These are phyloP conservation scores for Cytospora piceae DNA, from an alignment of 2,329 filamentous ascomycete species.

Conservation along the genomic window DNA sequence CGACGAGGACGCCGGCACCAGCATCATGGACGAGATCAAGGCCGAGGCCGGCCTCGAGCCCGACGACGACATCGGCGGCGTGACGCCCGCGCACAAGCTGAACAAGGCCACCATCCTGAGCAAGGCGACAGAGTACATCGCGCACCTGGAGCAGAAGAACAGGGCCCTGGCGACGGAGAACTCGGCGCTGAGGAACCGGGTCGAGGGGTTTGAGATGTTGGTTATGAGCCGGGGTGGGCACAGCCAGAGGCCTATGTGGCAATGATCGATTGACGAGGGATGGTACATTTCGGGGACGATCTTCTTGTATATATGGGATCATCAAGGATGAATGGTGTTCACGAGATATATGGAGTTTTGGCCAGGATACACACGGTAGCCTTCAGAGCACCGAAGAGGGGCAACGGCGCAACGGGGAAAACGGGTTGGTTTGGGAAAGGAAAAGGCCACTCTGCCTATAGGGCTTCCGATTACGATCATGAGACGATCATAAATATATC, in stretches of 20 bases:
- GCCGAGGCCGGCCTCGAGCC: conserved; percentile 46
- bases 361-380: not conserved
- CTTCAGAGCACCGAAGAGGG: not conserved
- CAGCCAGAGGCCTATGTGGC: conserved; percentile 20
- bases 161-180: conserved; percentile 50
- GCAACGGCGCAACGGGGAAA: not conserved
- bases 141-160: conserved; percentile 40
- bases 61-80: conserved; percentile 41
- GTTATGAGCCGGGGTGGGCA: conserved; percentile 35
- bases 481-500: not conserved
- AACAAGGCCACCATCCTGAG: conserved; percentile 49
- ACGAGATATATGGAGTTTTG: not conserved
- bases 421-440: not conserved
- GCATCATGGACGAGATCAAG: conserved; percentile 36
- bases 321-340: not conserved
- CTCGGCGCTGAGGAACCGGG: conserved; percentile 45
- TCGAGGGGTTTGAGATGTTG: conserved; percentile 40
- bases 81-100: conserved; percentile 45
- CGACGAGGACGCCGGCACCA: conserved; percentile 37
- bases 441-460: not conserved
- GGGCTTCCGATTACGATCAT: not conserved
- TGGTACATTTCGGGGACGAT: not conserved
- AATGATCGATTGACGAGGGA: not conserved
- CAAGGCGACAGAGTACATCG: conserved; percentile 46
- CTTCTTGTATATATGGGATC: not conserved